A percentile compares a stretch with the other conserved stretches of the same genome.
Evolutionary conservation across 2,329 filamentous ascomycete genomes (phyloP).

Genomic region (Ramularia endophylla): DNA sequence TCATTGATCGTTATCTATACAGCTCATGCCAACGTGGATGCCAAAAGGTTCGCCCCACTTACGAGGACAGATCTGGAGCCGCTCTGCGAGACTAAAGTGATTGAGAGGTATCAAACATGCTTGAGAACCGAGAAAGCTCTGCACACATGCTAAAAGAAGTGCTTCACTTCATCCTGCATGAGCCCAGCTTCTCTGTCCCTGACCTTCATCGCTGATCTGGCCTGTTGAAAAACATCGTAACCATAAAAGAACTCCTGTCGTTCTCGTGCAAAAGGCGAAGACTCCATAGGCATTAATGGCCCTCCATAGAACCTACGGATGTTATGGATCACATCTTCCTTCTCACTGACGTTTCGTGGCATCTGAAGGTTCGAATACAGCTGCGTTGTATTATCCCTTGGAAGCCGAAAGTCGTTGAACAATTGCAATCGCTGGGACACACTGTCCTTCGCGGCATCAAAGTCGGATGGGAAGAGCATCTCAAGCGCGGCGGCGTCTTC

Average conservation of each 20-base stretch:
- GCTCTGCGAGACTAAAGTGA: no score
- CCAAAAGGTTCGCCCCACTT: no score
- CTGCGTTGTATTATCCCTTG: constrained; percentile 8
- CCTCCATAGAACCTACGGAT: constrained; percentile 5
- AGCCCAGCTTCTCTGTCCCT: constrained; percentile 2
- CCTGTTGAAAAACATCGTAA: constrained; percentile 8
- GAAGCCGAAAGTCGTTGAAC: constrained; percentile 8
- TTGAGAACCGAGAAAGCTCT: no score
- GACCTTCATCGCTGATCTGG: constrained; percentile 3
- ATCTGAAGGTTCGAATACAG: constrained; percentile 10
- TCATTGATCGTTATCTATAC: no score
- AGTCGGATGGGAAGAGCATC: constrained; percentile 1
- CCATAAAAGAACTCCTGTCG: constrained; percentile 8
- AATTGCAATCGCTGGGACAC: constrained; percentile 3
- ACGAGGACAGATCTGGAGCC: no score
- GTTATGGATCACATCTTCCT: constrained; percentile 2
- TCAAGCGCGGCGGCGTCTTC: constrained; percentile 10
- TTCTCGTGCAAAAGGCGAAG: neutral
- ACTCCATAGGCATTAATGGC: constrained; percentile 3
- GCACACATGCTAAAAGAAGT: no score
- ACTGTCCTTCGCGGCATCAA: neutral
- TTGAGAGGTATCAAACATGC: no score
- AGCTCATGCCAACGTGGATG: no score
- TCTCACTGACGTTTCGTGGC: constrained; percentile 1
- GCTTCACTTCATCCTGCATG: constrained; percentile 4